Evolutionary conservation across 164 flowering plant species (phyloP).

Genomic region (Berberis thunbergii): DNA sequence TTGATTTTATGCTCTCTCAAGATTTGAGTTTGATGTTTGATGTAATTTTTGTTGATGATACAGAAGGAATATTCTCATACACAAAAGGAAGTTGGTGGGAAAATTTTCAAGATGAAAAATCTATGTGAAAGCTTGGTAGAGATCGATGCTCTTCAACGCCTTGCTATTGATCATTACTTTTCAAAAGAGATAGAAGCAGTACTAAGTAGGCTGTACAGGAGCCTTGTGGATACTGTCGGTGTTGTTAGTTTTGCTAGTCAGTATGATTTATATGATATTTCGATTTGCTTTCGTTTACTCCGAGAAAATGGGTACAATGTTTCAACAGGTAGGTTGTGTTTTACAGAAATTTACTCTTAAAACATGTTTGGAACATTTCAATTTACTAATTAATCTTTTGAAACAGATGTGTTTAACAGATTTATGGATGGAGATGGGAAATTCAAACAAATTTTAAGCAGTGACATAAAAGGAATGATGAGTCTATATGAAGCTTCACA

Average conservation of each 20-base stretch:
- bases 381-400: background rate
- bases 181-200: conserved; percentile 17
- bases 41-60: too few species aligned
- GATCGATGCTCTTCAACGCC: too few species aligned
- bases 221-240: background rate
- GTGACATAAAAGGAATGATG: conserved; percentile 17
- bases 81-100: too few species aligned
- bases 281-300: conserved; percentile 27
- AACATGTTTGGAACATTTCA: background rate
- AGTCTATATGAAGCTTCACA: conserved; percentile 30
- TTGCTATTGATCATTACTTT: too few species aligned
- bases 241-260: background rate
- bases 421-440: conserved; percentile 4
- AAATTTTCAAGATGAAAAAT: too few species aligned
- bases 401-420: conserved; percentile 20
- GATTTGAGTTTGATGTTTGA: too few species aligned
- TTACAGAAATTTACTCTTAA: background rate
- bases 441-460: background rate
- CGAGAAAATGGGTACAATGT: conserved; percentile 15
- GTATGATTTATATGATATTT: conserved; percentile 9
- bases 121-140: too few species aligned
- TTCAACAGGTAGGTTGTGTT: conserved; percentile 4
- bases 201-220: conserved; percentile 4
- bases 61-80: too few species aligned
- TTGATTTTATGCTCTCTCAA: too few species aligned